Evolutionary conservation across 257 asterid species (phyloP), one percentile per base, ranked within the genome.

Genomic region (Penstemon davidsonii): DNA sequence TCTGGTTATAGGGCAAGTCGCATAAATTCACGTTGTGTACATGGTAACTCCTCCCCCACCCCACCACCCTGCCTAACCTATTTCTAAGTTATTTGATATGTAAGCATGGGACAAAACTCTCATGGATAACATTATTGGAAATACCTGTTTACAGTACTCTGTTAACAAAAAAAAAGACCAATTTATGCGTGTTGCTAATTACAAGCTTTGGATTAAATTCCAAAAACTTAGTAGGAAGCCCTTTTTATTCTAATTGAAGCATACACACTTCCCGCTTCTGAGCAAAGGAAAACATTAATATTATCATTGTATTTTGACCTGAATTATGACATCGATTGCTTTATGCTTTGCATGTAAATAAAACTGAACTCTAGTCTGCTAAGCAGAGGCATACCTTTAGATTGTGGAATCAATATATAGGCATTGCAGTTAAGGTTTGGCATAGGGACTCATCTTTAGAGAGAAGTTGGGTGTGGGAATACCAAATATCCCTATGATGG

Each of bases 51-150:
- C 18, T n/a, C 4, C 51, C 46, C n/a, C 43, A 3, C 50, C 8
- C 42, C 15, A 13, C 4, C 51, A n/a, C 49, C 71, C 49, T 3
- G 5, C 38, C 13, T 3, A 59, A 50, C 18, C 12, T 56, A 62
- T 55, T 56, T 18, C 25, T 69, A 38, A 42, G 51, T 44, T 61
- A 55, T 68, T 64, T n/a, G 6, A 42, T 33, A n/a, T 18, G 45
- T 40, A n/a, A 37, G 38, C 43, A 44, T 53, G 73, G 73, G 50
- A 59, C 62, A 56, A 36, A 62, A 52, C 65, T 59, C 46, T 37
- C 66, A 69, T 25, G 6, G 8, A 42, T 54, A 3, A 60, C 44
- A 42, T 33, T 51, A 63, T 44, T 58, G 52, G 36, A 69, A 45
- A 51, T 38, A 47, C 54, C 11, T 33, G 50, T 42, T 18, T 45